Base-by-base conservation (phyloP, 78 protist species). In the slime mould (Dictyostelium discoideum) region DNA sequence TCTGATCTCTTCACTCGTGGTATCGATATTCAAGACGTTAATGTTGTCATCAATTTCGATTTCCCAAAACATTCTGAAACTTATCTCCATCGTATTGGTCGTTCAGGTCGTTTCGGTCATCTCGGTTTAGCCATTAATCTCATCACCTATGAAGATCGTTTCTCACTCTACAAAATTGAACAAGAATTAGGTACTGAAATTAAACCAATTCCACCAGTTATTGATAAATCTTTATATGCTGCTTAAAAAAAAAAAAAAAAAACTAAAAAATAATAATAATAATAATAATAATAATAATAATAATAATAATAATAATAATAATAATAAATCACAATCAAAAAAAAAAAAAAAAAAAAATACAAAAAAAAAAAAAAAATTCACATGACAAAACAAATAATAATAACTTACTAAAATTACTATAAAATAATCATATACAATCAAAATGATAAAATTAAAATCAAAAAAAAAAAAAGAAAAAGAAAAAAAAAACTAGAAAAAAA, bases 1-100 rank as follows among this genome's bases (percentile, higher is more conserved):
- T 97, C 99, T 4, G 99, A 99, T 83, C 93, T 99, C 46, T 93
- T 98, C 97, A 98, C 99, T 2, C 97, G 99, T 24, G 99, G 99
- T 84, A 99, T 99, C 85, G 99, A 99, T 89, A 97, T 99, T 76
- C 99, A 96, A 74, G 97, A 99, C 3, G 99, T 99, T 82, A 99
- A 99, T 92, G 99, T 99, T 5, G 99, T 99, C 94, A 97, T 99
- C 98, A 99, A 99, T 97, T 99, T 99, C 86, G 99, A 99, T 92
- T 98, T 99, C 95, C 99, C 99, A 74, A 96, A 96, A 82, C 96
- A 83, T 72, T 86, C 98, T 22, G 99, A 99, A 96, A 98, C 99
- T 7, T 99, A 99, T 92, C 95, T 99, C 63, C 99, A 99, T 88
- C 97, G 99, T 57, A 99, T 99, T 37, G 99, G 99, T 65, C 98